These are phyloP conservation scores for Populus tomentosa DNA, from an alignment of 441 rosid genomes.

Conservation along the genomic window DNA sequence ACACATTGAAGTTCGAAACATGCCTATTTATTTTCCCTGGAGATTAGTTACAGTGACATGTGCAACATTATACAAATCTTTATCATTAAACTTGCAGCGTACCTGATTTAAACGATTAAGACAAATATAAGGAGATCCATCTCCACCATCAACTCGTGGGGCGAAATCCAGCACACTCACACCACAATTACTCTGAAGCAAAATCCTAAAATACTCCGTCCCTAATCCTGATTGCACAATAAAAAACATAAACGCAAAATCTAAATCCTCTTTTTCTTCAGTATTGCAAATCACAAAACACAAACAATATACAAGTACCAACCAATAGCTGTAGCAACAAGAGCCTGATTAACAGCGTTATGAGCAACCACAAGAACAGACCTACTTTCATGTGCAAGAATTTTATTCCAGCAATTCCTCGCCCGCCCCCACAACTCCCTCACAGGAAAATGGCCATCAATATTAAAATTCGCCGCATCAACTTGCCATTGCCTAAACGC, in stretches of 20 bases:
- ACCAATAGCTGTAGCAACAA: conserved; percentile 84
- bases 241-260: neutral
- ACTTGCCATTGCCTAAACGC: conserved; percentile 77
- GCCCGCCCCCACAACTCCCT: conserved; percentile 89
- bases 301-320: conserved; percentile 14
- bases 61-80: neutral
- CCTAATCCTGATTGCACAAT: conserved; percentile 53
- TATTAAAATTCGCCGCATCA: conserved; percentile 71
- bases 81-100: neutral
- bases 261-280: neutral
- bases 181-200: conserved; percentile 94
- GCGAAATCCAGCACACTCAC: conserved; percentile 85
- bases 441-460: conserved; percentile 83
- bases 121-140: conserved; percentile 61
- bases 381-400: conserved; percentile 68
- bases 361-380: conserved; percentile 95
- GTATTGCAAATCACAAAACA: neutral
- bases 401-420: conserved; percentile 58
- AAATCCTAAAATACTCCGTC: conserved; percentile 72
- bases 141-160: conserved; percentile 54
- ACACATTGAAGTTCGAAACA: neutral
- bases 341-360: conserved; percentile 94
- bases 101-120: conserved; percentile 94
- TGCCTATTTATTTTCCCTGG: neutral
- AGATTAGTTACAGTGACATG: neutral